Base-by-base conservation (phyloP, 129 eudicot species). In the Dittrichia graveolens region DNA sequence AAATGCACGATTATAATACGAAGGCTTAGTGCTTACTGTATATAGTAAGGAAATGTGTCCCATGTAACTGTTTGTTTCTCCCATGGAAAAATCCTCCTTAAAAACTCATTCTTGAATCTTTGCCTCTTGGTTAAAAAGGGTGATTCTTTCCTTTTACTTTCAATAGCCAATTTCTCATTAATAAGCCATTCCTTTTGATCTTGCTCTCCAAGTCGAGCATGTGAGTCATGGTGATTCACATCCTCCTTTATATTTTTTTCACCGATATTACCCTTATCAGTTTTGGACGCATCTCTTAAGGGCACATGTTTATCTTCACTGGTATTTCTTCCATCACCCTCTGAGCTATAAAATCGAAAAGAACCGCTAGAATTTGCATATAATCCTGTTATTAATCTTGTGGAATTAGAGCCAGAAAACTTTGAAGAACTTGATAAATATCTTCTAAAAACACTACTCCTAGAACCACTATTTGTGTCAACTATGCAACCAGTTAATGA, bases 161-260 rank as follows among this genome's bases (percentile, higher is more conserved):
- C 96, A 16, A 86, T 88, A 24, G 97, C 86, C 76, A 88, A 72
- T 79, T 86, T 94, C 87, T 94, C 99, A 55, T 84, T 90, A 31
- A 66, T 71, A 34, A 94, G 89, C 99, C 99, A 94, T 64, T 90
- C 99, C 83, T 81, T 83, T 67, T 94, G 99, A 82, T 94, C 99
- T 82, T 84, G 93, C 75, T 88, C 93, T 9, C 94, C 93, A 11
- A 94, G 87, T 56, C 83, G 84, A 69, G 97, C 89, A 86, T 90
- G 99, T 54, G 87, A 85, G 83, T 89, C 96, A 67, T 42, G 79
- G 50, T 81, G 80, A 76, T 64, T 68, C 60, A 61, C 71, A 56
- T 65, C 82, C 37, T 54, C 86, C 8, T 77, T 59, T 9, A 80
- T 56, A 65, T 71, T 80, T 64, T 69, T 83, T 9, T 50, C 56